Conservation (phyloP, 2,329 filamentous ascomycete species). For the Aureobasidium subglaciale region DNA sequence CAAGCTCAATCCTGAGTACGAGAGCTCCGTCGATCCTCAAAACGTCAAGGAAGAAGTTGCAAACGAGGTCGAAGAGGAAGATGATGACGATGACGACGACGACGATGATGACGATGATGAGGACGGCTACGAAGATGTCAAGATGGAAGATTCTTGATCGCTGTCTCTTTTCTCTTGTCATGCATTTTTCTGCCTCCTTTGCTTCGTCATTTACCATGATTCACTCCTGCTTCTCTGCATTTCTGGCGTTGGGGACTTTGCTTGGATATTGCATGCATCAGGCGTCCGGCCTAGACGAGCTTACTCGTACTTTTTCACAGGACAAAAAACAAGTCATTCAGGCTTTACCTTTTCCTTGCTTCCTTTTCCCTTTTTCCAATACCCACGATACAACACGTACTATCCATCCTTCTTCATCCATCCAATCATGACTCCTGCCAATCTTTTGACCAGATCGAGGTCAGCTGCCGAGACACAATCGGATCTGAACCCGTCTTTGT, state of each 20-base stretch:
- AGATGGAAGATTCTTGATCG: constrained; percentile 21
- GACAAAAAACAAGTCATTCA: background rate
- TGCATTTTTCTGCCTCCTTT: background rate
- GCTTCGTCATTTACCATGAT: too few species aligned
- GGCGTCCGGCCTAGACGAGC: constrained; percentile 1
- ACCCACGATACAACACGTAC: background rate
- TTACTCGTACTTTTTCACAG: background rate
- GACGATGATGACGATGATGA: constrained; percentile 48
- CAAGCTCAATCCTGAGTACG: constrained; percentile 68
- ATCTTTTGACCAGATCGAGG: background rate
- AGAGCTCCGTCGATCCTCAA: constrained; percentile 44
- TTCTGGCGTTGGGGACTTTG: background rate
- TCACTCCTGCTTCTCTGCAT: too few species aligned
- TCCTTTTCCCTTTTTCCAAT: background rate
- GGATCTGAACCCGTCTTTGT: too few species aligned
- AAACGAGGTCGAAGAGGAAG: constrained; percentile 30
- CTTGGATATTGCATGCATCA: background rate
- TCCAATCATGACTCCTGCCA: background rate
- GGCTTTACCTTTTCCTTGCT: background rate
- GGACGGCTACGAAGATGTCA: constrained; percentile 41
- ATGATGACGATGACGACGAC: constrained; percentile 41
- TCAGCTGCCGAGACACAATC: background rate
- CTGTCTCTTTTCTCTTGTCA: background rate
- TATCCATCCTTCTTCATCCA: background rate
- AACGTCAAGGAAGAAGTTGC: constrained; percentile 45